phyloP scores from a whole-genome alignment of 495 filamentous ascomycete species.

The Aspergillus cristatus region DNA sequence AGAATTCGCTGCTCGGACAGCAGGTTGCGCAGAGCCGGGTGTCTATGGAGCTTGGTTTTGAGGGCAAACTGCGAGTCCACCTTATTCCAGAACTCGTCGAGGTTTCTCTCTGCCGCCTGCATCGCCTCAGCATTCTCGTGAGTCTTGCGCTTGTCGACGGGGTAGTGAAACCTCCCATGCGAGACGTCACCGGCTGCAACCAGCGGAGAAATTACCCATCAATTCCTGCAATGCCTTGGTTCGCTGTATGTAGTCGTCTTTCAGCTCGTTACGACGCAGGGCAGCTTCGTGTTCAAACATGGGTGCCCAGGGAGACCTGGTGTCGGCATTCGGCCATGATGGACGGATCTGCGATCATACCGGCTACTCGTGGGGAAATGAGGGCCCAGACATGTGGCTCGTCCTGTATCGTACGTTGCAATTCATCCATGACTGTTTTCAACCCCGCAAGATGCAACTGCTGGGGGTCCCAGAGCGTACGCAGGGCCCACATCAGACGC shows the following conservation, averaged over 20 bases:
- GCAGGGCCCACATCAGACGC: constrained; percentile 26
- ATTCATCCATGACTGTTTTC: constrained; percentile 32
- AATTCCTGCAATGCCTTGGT: constrained; percentile 8
- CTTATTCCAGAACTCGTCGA: constrained; percentile 42
- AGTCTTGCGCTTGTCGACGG: constrained; percentile 37
- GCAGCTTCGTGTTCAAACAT: constrained; percentile 5
- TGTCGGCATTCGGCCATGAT: constrained; percentile 28
- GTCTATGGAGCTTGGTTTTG: constrained; percentile 5
- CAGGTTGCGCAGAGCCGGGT: constrained; percentile 10
- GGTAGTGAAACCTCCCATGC: constrained; percentile 36
- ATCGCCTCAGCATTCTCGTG: constrained; percentile 33
- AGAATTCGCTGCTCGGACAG: constrained; percentile 24
- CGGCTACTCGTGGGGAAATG: constrained; percentile 27
- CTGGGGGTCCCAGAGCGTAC: constrained; percentile 14
- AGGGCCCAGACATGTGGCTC: constrained; percentile 23
- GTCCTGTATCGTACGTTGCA: constrained; percentile 31
- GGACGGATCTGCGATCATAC: constrained; percentile 31
- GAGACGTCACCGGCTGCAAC: constrained; percentile 17
- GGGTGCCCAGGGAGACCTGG: constrained; percentile 39
- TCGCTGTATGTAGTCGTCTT: constrained; percentile 14
- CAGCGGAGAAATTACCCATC: constrained; percentile 3
- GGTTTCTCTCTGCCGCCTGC: constrained; percentile 33
- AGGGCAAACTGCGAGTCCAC: constrained; percentile 13
- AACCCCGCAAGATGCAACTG: constrained; percentile 17
- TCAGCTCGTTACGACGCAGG: constrained; percentile 13